Evolutionary conservation across 768 basidiomycete species (phyloP).

Genomic region (Lyophyllum shimeji): DNA sequence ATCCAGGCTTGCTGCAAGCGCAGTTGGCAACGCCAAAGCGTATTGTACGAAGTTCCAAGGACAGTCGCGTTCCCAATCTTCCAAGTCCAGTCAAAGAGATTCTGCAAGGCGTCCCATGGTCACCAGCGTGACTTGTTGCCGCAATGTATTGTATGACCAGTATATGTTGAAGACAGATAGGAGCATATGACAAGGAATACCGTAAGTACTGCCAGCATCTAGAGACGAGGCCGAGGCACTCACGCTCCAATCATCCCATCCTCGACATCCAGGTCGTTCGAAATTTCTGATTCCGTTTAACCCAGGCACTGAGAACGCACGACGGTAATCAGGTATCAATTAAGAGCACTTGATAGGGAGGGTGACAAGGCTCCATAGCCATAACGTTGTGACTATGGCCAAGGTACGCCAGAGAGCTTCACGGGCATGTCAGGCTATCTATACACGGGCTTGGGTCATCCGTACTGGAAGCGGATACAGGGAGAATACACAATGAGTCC

Average conservation of each 20-base stretch:
- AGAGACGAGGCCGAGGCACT: conserved; percentile 12
- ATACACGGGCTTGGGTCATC: conserved; percentile 41
- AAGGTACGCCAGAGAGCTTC: conserved; percentile 3
- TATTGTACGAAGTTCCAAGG: conserved; percentile 64
- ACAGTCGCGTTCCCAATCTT: conserved; percentile 84
- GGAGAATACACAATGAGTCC: conserved; percentile 30
- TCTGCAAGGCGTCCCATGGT: conserved; percentile 90
- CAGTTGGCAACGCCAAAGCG: conserved; percentile 87
- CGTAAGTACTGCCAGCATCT: background rate
- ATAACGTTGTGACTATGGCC: conserved; percentile 35
- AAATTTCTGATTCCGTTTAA: conserved; percentile 44
- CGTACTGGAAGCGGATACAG: conserved; percentile 39
- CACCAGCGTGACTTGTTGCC: conserved; percentile 68
- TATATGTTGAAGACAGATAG: background rate
- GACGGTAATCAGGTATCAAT: conserved; percentile 4
- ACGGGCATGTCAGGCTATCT: background rate
- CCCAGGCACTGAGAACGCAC: conserved; percentile 40
- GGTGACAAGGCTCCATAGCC: conserved; percentile 43
- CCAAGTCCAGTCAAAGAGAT: conserved; percentile 98
- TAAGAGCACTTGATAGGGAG: background rate
- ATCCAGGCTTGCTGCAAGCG: conserved; percentile 89
- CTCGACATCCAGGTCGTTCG: conserved; percentile 33
- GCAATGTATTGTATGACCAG: conserved; percentile 56
- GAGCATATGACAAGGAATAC: background rate
- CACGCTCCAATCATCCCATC: conserved; percentile 47